Conservation (phyloP, 1,284 basidiomycete species). For the Ceratobasidium theobromae region DNA sequence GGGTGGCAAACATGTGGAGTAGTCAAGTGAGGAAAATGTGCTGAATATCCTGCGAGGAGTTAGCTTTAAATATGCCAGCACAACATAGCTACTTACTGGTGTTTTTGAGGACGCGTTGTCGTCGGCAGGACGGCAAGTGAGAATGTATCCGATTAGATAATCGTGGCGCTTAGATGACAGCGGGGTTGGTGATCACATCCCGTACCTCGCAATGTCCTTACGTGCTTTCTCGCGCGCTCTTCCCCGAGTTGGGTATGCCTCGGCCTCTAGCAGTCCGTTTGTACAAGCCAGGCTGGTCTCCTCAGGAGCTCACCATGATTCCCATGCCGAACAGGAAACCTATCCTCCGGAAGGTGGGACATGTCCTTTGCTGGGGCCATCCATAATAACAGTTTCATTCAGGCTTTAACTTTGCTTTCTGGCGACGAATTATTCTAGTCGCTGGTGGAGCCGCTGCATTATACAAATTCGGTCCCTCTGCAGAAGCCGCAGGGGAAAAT, state of each 20-base stretch:
- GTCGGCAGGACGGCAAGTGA: conserved; percentile 10
- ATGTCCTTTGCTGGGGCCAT: not conserved
- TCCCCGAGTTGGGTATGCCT: conserved; percentile 11
- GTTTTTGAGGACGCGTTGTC: conserved; percentile 24
- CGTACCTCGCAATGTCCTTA: conserved; percentile 21
- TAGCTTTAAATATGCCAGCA: not conserved
- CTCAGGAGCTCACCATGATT: conserved; percentile 24
- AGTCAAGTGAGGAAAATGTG: not conserved
- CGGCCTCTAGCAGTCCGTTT: not conserved
- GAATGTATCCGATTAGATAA: not conserved
- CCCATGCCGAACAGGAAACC: conserved; percentile 20
- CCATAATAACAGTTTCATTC: conserved; percentile 1
- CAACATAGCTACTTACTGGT: conserved; percentile 25
- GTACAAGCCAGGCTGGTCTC: conserved; percentile 2
- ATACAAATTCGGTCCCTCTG: conserved; percentile 43
- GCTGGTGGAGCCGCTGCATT: conserved; percentile 39
- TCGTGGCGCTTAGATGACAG: conserved; percentile 3
- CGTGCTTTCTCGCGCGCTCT: conserved; percentile 27
- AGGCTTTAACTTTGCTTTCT: conserved; percentile 45
- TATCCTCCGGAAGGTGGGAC: conserved; percentile 28
- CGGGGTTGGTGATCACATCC: not conserved
- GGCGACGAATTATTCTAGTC: conserved; percentile 42
- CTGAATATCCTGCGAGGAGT: not conserved
- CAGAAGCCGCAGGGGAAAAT: conserved; percentile 35
- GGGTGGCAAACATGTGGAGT: conserved; percentile 4